Evolutionary conservation across 345 rosid species (phyloP).

Genomic region (Ricinus communis): DNA sequence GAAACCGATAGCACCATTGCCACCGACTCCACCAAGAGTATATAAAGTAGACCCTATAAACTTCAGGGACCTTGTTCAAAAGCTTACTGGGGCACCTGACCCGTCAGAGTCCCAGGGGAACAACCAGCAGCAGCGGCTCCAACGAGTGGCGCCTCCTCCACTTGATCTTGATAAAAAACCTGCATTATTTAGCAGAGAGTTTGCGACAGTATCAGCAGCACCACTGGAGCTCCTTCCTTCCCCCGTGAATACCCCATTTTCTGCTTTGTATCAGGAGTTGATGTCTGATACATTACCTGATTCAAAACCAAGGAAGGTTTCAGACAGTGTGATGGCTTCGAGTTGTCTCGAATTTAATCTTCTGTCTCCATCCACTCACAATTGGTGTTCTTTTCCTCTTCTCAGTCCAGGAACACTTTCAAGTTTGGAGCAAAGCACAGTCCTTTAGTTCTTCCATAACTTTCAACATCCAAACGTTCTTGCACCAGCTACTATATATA

Average conservation of each 20-base stretch:
- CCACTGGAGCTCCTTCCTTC: constrained; percentile 17
- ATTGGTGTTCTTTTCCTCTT: constrained; percentile 53
- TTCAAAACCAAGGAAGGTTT: constrained; percentile 10
- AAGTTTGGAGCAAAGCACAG: constrained; percentile 40
- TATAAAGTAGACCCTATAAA: constrained; percentile 74
- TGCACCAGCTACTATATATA: no score
- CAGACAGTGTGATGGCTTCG: constrained; percentile 14
- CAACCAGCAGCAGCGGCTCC: constrained; percentile 32
- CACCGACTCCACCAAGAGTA: constrained; percentile 62
- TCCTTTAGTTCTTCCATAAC: constrained; percentile 16
- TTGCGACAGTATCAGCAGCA: background rate
- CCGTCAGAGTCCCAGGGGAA: background rate
- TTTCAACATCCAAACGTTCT: no score
- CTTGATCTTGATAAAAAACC: constrained; percentile 24
- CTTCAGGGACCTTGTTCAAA: constrained; percentile 83
- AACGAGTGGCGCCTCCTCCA: constrained; percentile 47
- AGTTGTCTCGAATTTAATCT: constrained; percentile 39
- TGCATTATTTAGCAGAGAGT: constrained; percentile 11
- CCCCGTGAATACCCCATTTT: constrained; percentile 20
- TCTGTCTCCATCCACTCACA: constrained; percentile 48
- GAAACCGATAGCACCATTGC: constrained; percentile 61
- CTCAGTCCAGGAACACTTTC: constrained; percentile 64
- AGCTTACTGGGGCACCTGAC: constrained; percentile 61
- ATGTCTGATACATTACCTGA: constrained; percentile 22
- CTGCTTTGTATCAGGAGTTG: constrained; percentile 33